Percentiles rank a stretch among this genome's conserved stretches.
phyloP scores from a whole-genome alignment of 2,329 filamentous ascomycete species.

The Neonectria coccinea region DNA sequence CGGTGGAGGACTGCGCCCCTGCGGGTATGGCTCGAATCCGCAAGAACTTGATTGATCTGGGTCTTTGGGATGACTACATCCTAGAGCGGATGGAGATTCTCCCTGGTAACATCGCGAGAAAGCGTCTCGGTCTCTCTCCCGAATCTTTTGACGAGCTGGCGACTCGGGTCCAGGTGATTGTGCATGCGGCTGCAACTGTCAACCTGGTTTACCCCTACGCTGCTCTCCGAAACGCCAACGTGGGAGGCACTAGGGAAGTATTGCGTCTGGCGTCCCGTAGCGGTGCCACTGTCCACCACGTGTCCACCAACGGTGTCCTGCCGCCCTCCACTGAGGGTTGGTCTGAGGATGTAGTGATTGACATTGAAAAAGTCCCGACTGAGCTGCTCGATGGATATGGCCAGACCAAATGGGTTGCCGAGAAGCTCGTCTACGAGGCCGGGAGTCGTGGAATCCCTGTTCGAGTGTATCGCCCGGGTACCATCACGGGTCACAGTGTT shows the following conservation, averaged over 20 bases:
- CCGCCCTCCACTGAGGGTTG: constrained; percentile 77
- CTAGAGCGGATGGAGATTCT: constrained; percentile 83
- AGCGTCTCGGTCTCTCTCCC: constrained; percentile 74
- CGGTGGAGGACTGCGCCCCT: constrained; percentile 71
- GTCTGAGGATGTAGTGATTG: constrained; percentile 76
- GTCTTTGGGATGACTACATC: constrained; percentile 81
- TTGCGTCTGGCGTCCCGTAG: constrained; percentile 75
- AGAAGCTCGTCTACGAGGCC: constrained; percentile 79
- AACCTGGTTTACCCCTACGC: constrained; percentile 87
- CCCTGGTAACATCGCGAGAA: constrained; percentile 77
- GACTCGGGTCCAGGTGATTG: constrained; percentile 75
- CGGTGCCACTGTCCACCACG: constrained; percentile 79
- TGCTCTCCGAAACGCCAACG: constrained; percentile 78
- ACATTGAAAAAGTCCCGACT: constrained; percentile 74
- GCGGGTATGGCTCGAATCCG: constrained; percentile 79
- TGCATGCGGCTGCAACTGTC: constrained; percentile 83
- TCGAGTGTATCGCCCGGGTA: constrained; percentile 78
- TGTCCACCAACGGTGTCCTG: constrained; percentile 84
- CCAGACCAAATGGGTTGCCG: constrained; percentile 85
- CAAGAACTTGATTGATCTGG: constrained; percentile 81
- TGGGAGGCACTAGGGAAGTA: constrained; percentile 82
- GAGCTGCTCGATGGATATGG: constrained; percentile 80
- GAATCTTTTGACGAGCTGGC: constrained; percentile 75
- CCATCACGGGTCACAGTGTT: constrained; percentile 81
- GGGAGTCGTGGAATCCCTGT: constrained; percentile 76